Base-by-base conservation (phyloP, 2,329 filamentous ascomycete species). In the Paecilomyces sp. region DNA sequence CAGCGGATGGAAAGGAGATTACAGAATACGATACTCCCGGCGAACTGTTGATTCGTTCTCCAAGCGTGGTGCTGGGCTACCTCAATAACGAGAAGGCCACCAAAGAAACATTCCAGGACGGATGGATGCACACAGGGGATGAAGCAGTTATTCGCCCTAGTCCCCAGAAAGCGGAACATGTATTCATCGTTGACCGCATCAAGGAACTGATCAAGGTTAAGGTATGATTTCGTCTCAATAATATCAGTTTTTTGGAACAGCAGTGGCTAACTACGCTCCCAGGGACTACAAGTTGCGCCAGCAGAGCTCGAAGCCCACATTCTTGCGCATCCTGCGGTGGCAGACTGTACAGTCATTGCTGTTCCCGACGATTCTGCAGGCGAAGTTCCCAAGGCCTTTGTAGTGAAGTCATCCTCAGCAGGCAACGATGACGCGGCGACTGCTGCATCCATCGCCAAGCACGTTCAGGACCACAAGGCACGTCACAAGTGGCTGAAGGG, bases 111-210 rank as follows among this genome's bases (percentile, higher is more conserved):
- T 97, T 91, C 68, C 80, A 86, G 1, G 87, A 92, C 64, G 80
- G 81, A n/a, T 94, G 91, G 85, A 85, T 96, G 81, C 84, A 84
- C 50, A 96, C 92, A 0, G 92, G 92, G 5, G 92, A 97, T 67
- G 90, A 95, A 71, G 91, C 88, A 0, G 79, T 93, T 2, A 78
- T 95, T 11, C 81, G 83, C 2, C 82, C 84, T 67, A 79, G 85
- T 7, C 81, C 84, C 0, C 78, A 80, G 2, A 91, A 90, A 2
- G 78, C 87, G 64, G 91, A 96, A 73, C 92, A 97, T 68, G 72
- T 96, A 55, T 88, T 91, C 70, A 88, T 97, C 60, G 88, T 92
- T 1, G 92, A 96, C 71, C 85, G 92, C 4, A 88, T 89, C 68
- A 90, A 89, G 77, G 86, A 91, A 69, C 78, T 91, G 57, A 91